These are phyloP conservation scores for Amniculicola lignicola DNA, from an alignment of 495 filamentous ascomycete genomes.

Conservation along the genomic window DNA sequence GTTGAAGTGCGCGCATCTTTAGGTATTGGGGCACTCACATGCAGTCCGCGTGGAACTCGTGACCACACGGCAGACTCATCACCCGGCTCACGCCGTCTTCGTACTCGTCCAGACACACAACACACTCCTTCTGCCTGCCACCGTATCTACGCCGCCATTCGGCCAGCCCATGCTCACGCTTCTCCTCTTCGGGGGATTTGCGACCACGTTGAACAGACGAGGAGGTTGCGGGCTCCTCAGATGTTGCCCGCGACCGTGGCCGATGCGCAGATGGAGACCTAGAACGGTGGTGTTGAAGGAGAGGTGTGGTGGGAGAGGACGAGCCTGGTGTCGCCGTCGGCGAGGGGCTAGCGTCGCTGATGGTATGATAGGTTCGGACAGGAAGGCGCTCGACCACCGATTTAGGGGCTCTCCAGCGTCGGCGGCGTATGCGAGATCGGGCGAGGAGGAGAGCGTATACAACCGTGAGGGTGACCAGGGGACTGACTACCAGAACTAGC, in stretches of 20 bases:
- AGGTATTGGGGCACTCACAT: conserved; percentile 68
- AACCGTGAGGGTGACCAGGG: conserved; percentile 83
- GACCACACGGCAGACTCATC: conserved; percentile 97
- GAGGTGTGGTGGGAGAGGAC: conserved; percentile 71
- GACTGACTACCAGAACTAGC: conserved; percentile 86
- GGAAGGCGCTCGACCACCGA: conserved; percentile 93
- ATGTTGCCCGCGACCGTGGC: conserved; percentile 64
- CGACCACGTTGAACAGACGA: conserved; percentile 29
- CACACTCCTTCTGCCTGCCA: conserved; percentile 86
- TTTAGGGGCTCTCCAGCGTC: conserved; percentile 94
- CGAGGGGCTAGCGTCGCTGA: conserved; percentile 58
- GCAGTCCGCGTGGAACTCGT: conserved; percentile 97
- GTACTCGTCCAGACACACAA: conserved; percentile 97
- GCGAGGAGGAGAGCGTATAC: conserved; percentile 88
- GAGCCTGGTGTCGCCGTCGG: conserved; percentile 54
- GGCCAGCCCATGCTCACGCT: conserved; percentile 46
- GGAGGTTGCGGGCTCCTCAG: conserved; percentile 45
- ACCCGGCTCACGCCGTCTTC: conserved; percentile 89
- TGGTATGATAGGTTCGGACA: conserved; percentile 88
- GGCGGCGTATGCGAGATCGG: conserved; percentile 81
- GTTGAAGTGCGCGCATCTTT: conserved; percentile 22
- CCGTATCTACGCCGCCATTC: conserved; percentile 78
- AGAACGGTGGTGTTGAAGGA: conserved; percentile 48
- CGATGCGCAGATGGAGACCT: conserved; percentile 43
- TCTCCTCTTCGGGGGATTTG: conserved; percentile 50